Evolutionary conservation across 441 rosid species (phyloP).

Genomic region (Dalechampia spathulata): DNA sequence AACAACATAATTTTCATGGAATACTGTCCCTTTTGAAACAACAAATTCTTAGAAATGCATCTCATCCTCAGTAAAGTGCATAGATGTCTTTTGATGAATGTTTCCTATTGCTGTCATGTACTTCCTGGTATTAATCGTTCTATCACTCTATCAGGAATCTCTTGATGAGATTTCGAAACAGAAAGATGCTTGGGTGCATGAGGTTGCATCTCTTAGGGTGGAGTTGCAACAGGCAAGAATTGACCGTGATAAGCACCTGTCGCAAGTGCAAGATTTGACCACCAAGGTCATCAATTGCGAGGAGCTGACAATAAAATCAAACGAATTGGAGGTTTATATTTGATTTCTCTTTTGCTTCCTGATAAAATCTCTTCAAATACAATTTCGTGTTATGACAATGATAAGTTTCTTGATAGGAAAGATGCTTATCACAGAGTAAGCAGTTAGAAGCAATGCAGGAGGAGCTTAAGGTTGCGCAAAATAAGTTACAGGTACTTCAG

Average conservation of each 20-base stretch:
- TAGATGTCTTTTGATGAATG: background rate
- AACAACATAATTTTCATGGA: background rate
- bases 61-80: background rate
- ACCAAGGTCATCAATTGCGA: constrained; percentile 47
- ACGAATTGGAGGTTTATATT: constrained; percentile 69
- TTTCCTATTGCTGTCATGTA: background rate
- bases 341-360: background rate
- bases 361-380: background rate
- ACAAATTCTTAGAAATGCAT: background rate
- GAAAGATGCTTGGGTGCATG: constrained; percentile 55
- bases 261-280: constrained; percentile 49
- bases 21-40: background rate
- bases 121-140: constrained; percentile 1
- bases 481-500: constrained; percentile 58
- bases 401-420: constrained; percentile 40
- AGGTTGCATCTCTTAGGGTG: constrained; percentile 54
- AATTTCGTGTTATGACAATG: constrained; percentile 11
- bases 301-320: constrained; percentile 57
- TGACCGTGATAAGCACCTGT: constrained; percentile 64
- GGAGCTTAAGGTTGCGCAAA: constrained; percentile 59
- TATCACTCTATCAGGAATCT: constrained; percentile 40
- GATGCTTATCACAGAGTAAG: constrained; percentile 68
- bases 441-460: constrained; percentile 56
- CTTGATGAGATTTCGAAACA: constrained; percentile 61
- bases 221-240: constrained; percentile 69